phyloP scores from a whole-genome alignment of 805 yeast species.

The Kluyveromyces siamensis region DNA sequence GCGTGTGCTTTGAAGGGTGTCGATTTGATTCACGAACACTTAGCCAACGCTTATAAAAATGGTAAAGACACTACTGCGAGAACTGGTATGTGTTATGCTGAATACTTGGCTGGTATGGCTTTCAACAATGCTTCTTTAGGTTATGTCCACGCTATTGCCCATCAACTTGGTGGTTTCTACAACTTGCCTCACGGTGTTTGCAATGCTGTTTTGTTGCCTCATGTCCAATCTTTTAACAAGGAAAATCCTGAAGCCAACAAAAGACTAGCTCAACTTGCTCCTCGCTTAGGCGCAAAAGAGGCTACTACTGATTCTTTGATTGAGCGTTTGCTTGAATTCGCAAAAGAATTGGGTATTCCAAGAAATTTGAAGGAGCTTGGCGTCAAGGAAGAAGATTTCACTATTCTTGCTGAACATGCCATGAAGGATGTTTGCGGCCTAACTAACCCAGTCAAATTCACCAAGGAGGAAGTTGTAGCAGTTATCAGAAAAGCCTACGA shows the following conservation, averaged over 20 bases:
- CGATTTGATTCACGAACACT: slow-evolving; percentile 31
- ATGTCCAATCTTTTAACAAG: slow-evolving; percentile 24
- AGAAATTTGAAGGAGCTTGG: slow-evolving; percentile 14
- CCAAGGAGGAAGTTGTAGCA: slow-evolving; percentile 16
- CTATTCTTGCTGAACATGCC: slow-evolving; percentile 14
- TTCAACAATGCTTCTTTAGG: slow-evolving; percentile 35
- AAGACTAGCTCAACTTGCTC: slow-evolving; percentile 15
- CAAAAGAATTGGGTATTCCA: slow-evolving; percentile 12
- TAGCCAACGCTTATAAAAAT: slow-evolving; percentile 31
- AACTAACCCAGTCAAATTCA: slow-evolving; percentile 17
- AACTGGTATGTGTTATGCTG: slow-evolving; percentile 35
- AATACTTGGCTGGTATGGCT: slow-evolving; percentile 38
- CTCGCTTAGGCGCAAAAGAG: slow-evolving; percentile 11
- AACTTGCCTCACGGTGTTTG: slow-evolving; percentile 37
- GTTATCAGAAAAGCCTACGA: slow-evolving; percentile 12
- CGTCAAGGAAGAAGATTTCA: slow-evolving; percentile 16
- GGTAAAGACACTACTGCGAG: slow-evolving; percentile 36
- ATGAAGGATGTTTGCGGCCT: slow-evolving; percentile 17
- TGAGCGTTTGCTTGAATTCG: slow-evolving; percentile 9
- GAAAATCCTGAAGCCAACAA: slow-evolving; percentile 5
- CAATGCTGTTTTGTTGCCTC: slow-evolving; percentile 38
- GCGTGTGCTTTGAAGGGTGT: slow-evolving; percentile 35
- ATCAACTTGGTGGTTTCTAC: slow-evolving; percentile 32
- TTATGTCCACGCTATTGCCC: slow-evolving; percentile 36
- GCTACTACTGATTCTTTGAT: slow-evolving; percentile 12